Evolutionary conservation across 1,139 yeast genomes (phyloP), one percentile per base, ranked within the genome.

Genomic region (Nakaseomyces kungkrabaensis): DNA sequence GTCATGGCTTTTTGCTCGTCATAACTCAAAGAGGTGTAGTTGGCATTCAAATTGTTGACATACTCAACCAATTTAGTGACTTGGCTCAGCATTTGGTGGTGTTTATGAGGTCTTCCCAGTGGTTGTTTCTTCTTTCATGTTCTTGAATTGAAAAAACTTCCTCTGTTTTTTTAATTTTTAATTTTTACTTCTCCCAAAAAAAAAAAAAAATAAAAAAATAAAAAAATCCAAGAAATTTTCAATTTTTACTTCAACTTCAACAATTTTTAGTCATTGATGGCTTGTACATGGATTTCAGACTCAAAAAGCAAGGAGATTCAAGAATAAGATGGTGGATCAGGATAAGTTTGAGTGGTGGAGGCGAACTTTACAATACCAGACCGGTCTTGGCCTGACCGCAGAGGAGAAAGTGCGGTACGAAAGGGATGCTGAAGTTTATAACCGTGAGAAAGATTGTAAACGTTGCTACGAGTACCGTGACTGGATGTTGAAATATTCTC

Each of bases 321-420:
- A 36, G 10, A 10, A 6, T n/a, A 33, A n/a, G 10, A 37, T 38
- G 42, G 31, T 13, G 27, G 37, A 24, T 34, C 32, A 42, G n/a
- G 33, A 22, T 17, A 85, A 86, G 7, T 85, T 87, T 61, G 84
- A 82, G 51, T 85, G 92, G 90, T 85, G 95, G 90, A 74, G 89
- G 57, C 72, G 90, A 53, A 77, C 88, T 11, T 66, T 85, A 52
- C 78, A 77, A 55, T 86, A 86, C 68, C 72, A 81, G 57, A 82
- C 95, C 0, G 94, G 95, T 0, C 63, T 85, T 43, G 89, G 90
- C 0, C 58, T 82, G 49, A 68, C 76, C 4, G 74, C 71, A 4
- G 72, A 72, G 22, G 88, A 82, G 50, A 75, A 73, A 56, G 54
- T 53, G n/a, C 77, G 74, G 55, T 84, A 78, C 61, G 87, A 84